Evolutionary conservation across 495 filamentous ascomycete species (phyloP), one percentile per base, ranked within the genome.

Genomic region (Daldinia grandis): DNA sequence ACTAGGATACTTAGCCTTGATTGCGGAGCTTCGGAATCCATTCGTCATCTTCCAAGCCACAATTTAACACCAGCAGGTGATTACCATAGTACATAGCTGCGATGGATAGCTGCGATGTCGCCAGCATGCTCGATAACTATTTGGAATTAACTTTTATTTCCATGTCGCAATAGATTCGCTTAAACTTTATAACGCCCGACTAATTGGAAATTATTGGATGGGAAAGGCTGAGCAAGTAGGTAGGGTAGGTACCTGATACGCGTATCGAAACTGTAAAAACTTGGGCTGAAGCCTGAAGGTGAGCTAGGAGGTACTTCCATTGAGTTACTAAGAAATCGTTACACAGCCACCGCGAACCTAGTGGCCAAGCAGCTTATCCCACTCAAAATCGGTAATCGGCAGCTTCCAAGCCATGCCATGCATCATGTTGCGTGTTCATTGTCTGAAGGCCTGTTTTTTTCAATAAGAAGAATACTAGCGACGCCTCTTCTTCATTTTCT

Each of bases 361-460:
- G 49, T 9, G 64, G 64, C 64, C 69, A 67, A 67, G 69, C 47
- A 60, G 28, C 17, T 21, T 51, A 63, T 57, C 35, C 30, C 37
- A 59, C 50, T 42, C 50, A 61, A 56, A 68, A 31, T 65, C 69
- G 69, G 69, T 58, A 68, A 60, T 37, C 69, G 69, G 69, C 69
- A 68, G 57, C 69, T 68, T 72, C 64, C 61, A 64, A 64, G 69
- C 69, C 69, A 68, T 64, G 64, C 53, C 64, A 68, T 72, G 69
- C 69, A 72, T 59, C 56, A 49, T 56, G 67, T 72, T 72, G 69
- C 69, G 69, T 72, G 69, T 72, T 65, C 61, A 60, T 31, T 72
- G 60, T 51, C 55, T 51, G 57, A 14, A 28, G 64, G 54, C 25
- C 27, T 6, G 3, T n/a, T 21, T 12, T 30, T 53, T 60, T 56